Conservation (phyloP, 2,329 filamentous ascomycete genomes). For the Cadophora gregata region DNA sequence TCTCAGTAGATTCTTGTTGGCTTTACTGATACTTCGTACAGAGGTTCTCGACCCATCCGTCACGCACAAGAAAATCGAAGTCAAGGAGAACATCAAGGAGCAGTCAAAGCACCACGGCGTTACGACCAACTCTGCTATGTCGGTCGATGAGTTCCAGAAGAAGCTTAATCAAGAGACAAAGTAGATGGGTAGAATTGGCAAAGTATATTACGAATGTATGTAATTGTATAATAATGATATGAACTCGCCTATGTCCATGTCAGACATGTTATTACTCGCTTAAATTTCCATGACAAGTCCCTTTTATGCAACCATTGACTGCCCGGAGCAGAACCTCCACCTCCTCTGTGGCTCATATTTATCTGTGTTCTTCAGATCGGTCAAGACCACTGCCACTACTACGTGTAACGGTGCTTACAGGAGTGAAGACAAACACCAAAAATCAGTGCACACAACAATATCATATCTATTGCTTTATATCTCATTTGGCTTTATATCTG, state of each 20-base stretch:
- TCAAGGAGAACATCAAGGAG: conserved; percentile 74
- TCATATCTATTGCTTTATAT: conserved; percentile 9
- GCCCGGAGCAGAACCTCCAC: background rate
- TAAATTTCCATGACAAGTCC: background rate
- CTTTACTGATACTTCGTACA: conserved; percentile 25
- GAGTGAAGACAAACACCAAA: background rate
- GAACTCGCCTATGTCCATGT: background rate
- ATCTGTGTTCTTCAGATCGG: no score
- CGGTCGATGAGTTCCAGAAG: conserved; percentile 58
- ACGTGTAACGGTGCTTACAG: no score
- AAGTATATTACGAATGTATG: conserved; percentile 5
- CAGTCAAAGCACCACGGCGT: conserved; percentile 67
- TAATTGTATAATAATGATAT: background rate
- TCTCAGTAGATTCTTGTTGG: background rate
- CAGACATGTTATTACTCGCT: background rate
- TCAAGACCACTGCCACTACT: no score
- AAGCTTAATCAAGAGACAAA: conserved; percentile 10
- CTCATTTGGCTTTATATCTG: background rate
- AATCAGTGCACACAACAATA: background rate
- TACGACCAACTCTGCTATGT: conserved; percentile 67
- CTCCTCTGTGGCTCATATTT: no score
- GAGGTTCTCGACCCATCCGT: conserved; percentile 69
- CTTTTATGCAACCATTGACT: no score
- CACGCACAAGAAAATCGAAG: conserved; percentile 71
- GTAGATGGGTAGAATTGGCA: background rate